phyloP scores from a whole-genome alignment of 2,329 filamentous ascomycete genomes.

The Colletotrichum zoysiae region DNA sequence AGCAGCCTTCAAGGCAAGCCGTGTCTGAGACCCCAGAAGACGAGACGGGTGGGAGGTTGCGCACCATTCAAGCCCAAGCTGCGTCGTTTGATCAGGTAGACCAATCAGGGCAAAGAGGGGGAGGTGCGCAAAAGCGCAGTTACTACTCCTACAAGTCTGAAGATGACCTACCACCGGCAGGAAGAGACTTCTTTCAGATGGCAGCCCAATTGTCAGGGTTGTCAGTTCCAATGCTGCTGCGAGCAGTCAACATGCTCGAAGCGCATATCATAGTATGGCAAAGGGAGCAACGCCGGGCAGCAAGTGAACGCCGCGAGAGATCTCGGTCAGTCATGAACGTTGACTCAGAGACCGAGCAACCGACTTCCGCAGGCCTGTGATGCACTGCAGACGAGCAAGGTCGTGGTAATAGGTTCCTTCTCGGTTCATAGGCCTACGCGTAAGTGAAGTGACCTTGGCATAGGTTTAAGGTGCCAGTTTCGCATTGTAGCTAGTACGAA shows the following conservation, averaged over 20 bases:
- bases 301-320: constrained; percentile 26
- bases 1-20: constrained; percentile 41
- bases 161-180: constrained; percentile 50
- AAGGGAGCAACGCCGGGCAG: constrained; percentile 35
- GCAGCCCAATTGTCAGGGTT: constrained; percentile 51
- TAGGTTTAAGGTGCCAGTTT: not conserved
- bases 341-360: constrained; percentile 18
- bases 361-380: not conserved
- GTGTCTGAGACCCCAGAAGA: constrained; percentile 45
- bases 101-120: not conserved
- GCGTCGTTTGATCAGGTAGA: constrained; percentile 15
- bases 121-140: not conserved
- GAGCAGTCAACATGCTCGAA: constrained; percentile 56
- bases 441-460: not conserved
- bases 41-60: constrained; percentile 44
- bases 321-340: constrained; percentile 7
- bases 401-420: not conserved
- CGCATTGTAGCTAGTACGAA: not conserved
- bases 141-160: constrained; percentile 44
- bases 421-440: not conserved
- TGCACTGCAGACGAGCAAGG: not conserved
- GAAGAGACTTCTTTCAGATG: constrained; percentile 50
- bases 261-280: constrained; percentile 53
- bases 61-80: constrained; percentile 25
- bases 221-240: constrained; percentile 50